Conservation (phyloP, 1,284 basidiomycete genomes). For the Moesziomyces sp. region DNA sequence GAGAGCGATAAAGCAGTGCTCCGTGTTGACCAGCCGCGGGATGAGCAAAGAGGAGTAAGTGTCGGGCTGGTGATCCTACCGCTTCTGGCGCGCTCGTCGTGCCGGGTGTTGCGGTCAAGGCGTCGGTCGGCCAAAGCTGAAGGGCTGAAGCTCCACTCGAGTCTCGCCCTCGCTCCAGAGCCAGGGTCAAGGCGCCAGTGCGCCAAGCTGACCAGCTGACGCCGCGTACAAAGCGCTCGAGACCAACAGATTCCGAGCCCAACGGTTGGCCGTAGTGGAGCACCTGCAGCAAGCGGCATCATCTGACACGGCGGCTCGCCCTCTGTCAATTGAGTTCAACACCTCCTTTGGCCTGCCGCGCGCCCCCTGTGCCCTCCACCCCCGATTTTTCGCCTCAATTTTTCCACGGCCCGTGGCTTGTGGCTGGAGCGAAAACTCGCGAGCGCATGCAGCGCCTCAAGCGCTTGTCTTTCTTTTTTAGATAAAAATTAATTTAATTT, state of each 20-base stretch:
- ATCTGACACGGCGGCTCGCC: slow-evolving; percentile 32
- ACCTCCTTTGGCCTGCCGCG: not conserved
- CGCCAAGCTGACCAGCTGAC: slow-evolving; percentile 1
- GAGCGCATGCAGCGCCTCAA: too few species aligned
- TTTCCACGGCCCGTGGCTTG: slow-evolving; percentile 2
- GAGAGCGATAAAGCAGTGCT: not conserved
- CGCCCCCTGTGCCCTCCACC: slow-evolving; percentile 26
- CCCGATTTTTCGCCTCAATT: slow-evolving; percentile 9
- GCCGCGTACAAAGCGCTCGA: too few species aligned
- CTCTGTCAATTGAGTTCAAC: slow-evolving; percentile 6
- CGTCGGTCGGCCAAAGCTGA: slow-evolving; percentile 8
- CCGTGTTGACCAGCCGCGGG: too few species aligned
- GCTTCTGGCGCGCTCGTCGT: slow-evolving; percentile 25
- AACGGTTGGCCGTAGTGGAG: too few species aligned
- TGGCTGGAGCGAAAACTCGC: not conserved
- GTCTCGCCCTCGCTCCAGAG: slow-evolving; percentile 28
- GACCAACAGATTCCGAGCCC: too few species aligned
- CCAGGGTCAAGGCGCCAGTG: not conserved
- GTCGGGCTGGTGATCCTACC: slow-evolving; percentile 1
- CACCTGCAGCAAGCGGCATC: slow-evolving; percentile 24
- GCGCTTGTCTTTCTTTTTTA: too few species aligned
- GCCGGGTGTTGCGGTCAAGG: slow-evolving; percentile 21
- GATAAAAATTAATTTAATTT: not conserved
- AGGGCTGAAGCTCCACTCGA: too few species aligned
- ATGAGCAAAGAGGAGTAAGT: not conserved